Conservation (phyloP, 2,329 filamentous ascomycete species). For the Incumbomyces lentus region DNA sequence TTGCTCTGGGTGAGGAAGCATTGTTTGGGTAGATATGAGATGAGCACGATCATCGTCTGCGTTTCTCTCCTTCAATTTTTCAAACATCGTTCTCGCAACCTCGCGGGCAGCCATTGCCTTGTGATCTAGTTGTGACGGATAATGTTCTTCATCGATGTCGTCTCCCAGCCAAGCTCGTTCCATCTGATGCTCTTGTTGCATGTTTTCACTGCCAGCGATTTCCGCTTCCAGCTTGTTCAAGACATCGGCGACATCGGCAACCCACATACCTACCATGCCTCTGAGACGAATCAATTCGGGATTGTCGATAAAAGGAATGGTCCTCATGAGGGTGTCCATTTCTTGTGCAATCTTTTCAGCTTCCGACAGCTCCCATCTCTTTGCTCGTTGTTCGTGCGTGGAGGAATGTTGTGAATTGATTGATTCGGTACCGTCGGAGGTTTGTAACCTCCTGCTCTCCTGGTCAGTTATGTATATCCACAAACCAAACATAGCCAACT, state of each 20-base stretch:
- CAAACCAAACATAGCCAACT: conserved; percentile 66
- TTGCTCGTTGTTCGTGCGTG: conserved; percentile 10
- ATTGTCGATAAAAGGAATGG: conserved; percentile 60
- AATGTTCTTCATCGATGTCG: neutral
- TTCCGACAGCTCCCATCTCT: conserved; percentile 38
- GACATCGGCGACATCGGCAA: conserved; percentile 50
- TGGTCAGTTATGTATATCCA: conserved; percentile 68
- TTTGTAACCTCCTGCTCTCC: conserved; percentile 42
- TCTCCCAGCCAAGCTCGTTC: neutral
- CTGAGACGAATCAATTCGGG: conserved; percentile 57
- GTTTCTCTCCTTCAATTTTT: neutral
- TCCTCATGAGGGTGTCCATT: conserved; percentile 61
- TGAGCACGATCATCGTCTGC: neutral
- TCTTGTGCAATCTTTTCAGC: conserved; percentile 55
- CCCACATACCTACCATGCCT: conserved; percentile 64
- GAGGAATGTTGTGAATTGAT: conserved; percentile 12
- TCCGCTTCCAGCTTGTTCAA: neutral
- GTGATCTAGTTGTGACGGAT: neutral
- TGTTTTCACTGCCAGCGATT: neutral
- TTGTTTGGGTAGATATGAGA: no score
- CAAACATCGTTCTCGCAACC: neutral
- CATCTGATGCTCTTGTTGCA: conserved; percentile 3
- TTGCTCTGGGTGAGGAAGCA: no score
- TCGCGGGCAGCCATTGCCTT: neutral
- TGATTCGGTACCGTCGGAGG: conserved; percentile 24